Conservation (phyloP, 192 early-diverging fungal species). For the Paraglomus brasilianum region DNA sequence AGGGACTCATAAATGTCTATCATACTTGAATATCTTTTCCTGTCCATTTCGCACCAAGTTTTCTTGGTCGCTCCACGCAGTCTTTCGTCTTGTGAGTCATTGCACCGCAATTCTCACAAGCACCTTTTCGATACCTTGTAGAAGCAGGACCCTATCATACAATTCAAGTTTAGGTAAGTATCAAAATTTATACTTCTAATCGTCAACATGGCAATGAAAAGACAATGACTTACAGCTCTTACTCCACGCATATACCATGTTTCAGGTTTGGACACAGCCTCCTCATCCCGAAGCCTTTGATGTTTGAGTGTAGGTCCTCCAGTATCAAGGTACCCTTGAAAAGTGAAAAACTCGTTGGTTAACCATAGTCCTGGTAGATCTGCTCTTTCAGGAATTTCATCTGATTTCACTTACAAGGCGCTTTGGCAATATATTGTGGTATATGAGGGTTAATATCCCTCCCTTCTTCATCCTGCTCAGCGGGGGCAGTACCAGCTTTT, state of each 20-base stretch:
- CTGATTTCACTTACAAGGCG: conserved; percentile 67
- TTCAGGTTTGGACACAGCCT: conserved; percentile 41
- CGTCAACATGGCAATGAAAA: neutral
- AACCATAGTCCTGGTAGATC: neutral
- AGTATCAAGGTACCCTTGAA: conserved; percentile 69
- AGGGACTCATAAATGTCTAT: neutral
- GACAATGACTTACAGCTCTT: conserved; percentile 49
- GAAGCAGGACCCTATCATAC: conserved; percentile 67
- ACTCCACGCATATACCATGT: conserved; percentile 83
- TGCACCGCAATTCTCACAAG: conserved; percentile 98
- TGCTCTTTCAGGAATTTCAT: conserved; percentile 38
- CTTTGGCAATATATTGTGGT: conserved; percentile 93
- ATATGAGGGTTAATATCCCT: conserved; percentile 98
- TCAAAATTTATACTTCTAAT: neutral
- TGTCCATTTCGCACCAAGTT: conserved; percentile 86
- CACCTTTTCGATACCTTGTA: conserved; percentile 91
- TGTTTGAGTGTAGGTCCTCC: conserved; percentile 85
- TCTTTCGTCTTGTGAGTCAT: conserved; percentile 90
- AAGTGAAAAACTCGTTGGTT: neutral
- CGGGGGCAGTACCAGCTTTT: conserved; percentile 88
- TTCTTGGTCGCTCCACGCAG: conserved; percentile 91
- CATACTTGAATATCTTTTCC: conserved; percentile 65
- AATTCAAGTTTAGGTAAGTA: neutral
- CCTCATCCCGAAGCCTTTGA: conserved; percentile 58
- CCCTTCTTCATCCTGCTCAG: conserved; percentile 83